Evolutionary conservation across 352 stramenopile species (phyloP).

Genomic region (Phytophthora megakarya): DNA sequence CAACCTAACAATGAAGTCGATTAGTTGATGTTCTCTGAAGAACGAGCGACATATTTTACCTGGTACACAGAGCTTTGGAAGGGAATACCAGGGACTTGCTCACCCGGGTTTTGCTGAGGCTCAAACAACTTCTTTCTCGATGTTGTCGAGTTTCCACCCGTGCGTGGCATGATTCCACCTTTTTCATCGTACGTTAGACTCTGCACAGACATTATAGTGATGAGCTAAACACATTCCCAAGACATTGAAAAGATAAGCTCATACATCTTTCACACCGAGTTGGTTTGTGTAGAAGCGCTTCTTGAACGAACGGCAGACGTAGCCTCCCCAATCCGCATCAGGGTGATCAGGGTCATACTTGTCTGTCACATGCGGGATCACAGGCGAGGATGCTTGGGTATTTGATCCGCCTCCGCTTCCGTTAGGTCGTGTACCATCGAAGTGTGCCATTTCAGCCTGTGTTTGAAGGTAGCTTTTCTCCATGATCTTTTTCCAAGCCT

Average conservation of each 20-base stretch:
- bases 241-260: neutral
- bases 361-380: slow-evolving; percentile 58
- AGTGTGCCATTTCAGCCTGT: slow-evolving; percentile 43
- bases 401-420: neutral
- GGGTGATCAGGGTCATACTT: slow-evolving; percentile 78
- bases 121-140: slow-evolving; percentile 68
- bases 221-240: neutral
- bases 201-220: slow-evolving; percentile 23
- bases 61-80: slow-evolving; percentile 77
- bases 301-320: slow-evolving; percentile 68
- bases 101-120: slow-evolving; percentile 42
- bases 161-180: slow-evolving; percentile 62
- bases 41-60: slow-evolving; percentile 23
- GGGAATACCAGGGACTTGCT: slow-evolving; percentile 54
- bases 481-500: slow-evolving; percentile 32
- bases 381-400: slow-evolving; percentile 25
- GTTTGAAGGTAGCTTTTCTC: slow-evolving; percentile 50
- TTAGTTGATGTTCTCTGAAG: neutral
- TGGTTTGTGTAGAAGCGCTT: slow-evolving; percentile 62
- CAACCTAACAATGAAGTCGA: slow-evolving; percentile 37
- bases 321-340: slow-evolving; percentile 76
- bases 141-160: slow-evolving; percentile 17
- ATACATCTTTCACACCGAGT: slow-evolving; percentile 46
- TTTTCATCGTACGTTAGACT: slow-evolving; percentile 58
- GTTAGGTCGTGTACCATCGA: slow-evolving; percentile 26